Conservation (phyloP, 208 protist genomes). For the Acanthamoeba sp. region DNA sequence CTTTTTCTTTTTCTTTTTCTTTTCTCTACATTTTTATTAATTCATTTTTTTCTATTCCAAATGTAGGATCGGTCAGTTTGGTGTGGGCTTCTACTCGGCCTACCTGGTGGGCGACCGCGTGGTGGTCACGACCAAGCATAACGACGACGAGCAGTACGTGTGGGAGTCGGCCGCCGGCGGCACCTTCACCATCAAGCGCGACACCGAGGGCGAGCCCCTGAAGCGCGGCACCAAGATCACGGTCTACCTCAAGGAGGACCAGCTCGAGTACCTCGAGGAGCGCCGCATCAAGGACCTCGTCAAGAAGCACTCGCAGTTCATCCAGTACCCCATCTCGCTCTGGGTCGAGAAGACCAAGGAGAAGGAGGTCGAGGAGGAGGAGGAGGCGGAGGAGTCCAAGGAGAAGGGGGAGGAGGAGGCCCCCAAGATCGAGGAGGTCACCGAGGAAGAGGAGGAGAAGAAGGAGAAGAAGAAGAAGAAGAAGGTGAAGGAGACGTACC, state of each 20-base stretch:
- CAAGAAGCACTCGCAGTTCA: slow-evolving; percentile 99
- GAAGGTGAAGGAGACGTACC: slow-evolving; percentile 91
- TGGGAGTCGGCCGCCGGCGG: slow-evolving; percentile 98
- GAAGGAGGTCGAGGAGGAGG: slow-evolving; percentile 95
- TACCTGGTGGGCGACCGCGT: slow-evolving; percentile 99
- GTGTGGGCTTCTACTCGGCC: slow-evolving; percentile 99
- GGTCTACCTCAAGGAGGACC: slow-evolving; percentile 98
- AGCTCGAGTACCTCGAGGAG: slow-evolving; percentile 97
- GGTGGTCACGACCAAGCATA: slow-evolving; percentile 97
- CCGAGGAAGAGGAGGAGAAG: slow-evolving; percentile 86
- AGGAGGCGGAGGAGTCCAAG: slow-evolving; percentile 86
- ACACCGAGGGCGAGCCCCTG: slow-evolving; percentile 91
- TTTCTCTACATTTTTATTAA: background rate
- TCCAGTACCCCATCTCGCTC: slow-evolving; percentile 98
- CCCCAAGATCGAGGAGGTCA: slow-evolving; percentile 87
- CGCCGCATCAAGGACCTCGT: slow-evolving; percentile 96
- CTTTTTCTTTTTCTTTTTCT: background rate
- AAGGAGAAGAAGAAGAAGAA: slow-evolving; percentile 88
- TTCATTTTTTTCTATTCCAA: background rate
- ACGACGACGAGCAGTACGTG: slow-evolving; percentile 97
- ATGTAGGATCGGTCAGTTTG: slow-evolving; percentile 98
- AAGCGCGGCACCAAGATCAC: slow-evolving; percentile 97
- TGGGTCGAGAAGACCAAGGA: slow-evolving; percentile 96
- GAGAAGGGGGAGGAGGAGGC: slow-evolving; percentile 83
- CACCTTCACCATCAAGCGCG: slow-evolving; percentile 96